A percentile compares a stretch with the other conserved stretches of the same genome.
Conservation (phyloP, 2,329 filamentous ascomycete species). For the Fusarium newnesense region DNA sequence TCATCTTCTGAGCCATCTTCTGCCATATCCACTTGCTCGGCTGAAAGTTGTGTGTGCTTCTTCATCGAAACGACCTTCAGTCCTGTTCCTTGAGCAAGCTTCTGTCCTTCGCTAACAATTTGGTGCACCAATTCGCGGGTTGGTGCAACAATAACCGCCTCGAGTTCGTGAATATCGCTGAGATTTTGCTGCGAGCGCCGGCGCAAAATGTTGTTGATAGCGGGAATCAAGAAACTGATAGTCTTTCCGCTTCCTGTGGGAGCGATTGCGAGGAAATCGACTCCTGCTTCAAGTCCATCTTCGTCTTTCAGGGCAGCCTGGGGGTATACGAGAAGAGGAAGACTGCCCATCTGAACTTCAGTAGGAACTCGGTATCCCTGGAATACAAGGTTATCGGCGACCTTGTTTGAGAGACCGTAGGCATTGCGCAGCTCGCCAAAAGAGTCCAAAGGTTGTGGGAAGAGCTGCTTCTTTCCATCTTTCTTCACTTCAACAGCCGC, state of each 20-base stretch:
- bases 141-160: constrained; percentile 78
- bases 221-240: constrained; percentile 87
- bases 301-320: constrained; percentile 58
- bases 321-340: constrained; percentile 79
- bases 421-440: constrained; percentile 77
- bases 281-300: constrained; percentile 49
- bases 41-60: constrained; percentile 80
- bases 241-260: constrained; percentile 98
- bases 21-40: constrained; percentile 53
- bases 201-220: constrained; percentile 79
- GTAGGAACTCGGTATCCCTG: constrained; percentile 91
- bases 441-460: constrained; percentile 80
- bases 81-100: constrained; percentile 79
- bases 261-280: constrained; percentile 88
- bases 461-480: constrained; percentile 71
- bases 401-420: constrained; percentile 77
- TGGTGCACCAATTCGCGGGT: constrained; percentile 83
- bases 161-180: constrained; percentile 59
- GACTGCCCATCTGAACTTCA: constrained; percentile 88
- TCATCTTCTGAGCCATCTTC: constrained; percentile 55
- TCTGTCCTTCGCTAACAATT: constrained; percentile 86
- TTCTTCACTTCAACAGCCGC: constrained; percentile 59
- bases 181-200: constrained; percentile 59
- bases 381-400: constrained; percentile 82
- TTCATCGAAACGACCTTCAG: constrained; percentile 84